A percentile compares a stretch with the other conserved stretches of the same genome.
These are phyloP conservation scores for Coemansia sp. DNA, from an alignment of 192 early-diverging fungal genomes.

Conservation along the genomic window DNA sequence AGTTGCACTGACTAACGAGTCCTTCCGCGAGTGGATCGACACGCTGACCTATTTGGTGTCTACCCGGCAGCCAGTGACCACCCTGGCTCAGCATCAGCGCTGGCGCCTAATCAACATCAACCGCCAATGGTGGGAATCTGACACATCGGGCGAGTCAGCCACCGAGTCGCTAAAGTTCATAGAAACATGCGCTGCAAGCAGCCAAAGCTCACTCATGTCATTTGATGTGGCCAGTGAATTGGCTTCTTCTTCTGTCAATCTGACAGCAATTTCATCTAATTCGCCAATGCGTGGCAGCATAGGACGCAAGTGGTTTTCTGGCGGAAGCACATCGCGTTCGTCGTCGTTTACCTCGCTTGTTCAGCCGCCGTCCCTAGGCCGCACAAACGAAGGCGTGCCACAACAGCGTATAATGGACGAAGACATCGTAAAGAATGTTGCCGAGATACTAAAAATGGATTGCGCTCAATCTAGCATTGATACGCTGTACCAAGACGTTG, in stretches of 20 bases:
- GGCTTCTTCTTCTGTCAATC: neutral
- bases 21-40: constrained; percentile 42
- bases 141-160: constrained; percentile 34
- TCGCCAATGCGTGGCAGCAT: too few relatives aligned
- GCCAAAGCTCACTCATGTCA: neutral
- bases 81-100: constrained; percentile 29
- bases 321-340: constrained; percentile 3
- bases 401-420: constrained; percentile 13
- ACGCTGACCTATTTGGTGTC: constrained; percentile 34
- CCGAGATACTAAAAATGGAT: constrained; percentile 14
- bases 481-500: constrained; percentile 34
- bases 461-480: constrained; percentile 31
- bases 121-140: constrained; percentile 48
- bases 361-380: neutral
- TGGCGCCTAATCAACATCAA: constrained; percentile 44
- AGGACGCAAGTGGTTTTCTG: constrained; percentile 22
- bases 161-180: constrained; percentile 35
- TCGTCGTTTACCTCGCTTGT: constrained; percentile 3
- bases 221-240: neutral
- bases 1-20: constrained; percentile 30
- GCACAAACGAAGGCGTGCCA: neutral
- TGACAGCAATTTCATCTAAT: neutral
- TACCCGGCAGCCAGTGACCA: constrained; percentile 30
- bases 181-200: constrained; percentile 4
- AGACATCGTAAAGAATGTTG: constrained; percentile 11